A percentile compares a stretch with the other conserved stretches of the same genome.
Evolutionary conservation across 2,329 filamentous ascomycete species (phyloP).

Genomic region (Pseudogymnoascus sp.): DNA sequence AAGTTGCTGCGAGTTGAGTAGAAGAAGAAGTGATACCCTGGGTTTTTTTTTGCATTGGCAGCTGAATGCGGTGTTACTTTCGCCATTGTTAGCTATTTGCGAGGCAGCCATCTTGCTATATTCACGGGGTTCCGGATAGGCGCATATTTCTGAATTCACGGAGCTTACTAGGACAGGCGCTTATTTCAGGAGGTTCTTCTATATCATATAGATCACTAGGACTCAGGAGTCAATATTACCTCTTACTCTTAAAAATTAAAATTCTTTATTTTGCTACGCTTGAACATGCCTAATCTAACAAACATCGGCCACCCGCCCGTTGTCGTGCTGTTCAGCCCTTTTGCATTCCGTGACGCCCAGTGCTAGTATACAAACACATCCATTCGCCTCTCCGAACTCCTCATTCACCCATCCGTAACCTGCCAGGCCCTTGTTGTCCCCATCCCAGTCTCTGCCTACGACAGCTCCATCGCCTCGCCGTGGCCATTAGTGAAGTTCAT

Average conservation of each 20-base stretch:
- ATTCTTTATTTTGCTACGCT: slow-evolving; percentile 1
- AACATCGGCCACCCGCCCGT: slow-evolving; percentile 4
- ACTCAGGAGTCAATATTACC: neutral
- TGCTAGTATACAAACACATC: slow-evolving; percentile 9
- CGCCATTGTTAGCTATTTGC: neutral
- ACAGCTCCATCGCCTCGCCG: slow-evolving; percentile 59
- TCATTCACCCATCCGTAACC: neutral
- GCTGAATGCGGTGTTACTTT: neutral
- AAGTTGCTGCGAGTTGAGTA: slow-evolving; percentile 6
- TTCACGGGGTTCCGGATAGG: neutral
- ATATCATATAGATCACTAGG: neutral
- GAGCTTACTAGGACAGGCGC: neutral
- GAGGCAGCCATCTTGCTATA: neutral
- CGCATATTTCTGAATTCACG: neutral
- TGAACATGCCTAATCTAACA: slow-evolving; percentile 8
- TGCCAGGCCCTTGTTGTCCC: neutral
- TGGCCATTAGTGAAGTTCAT: slow-evolving; percentile 51
- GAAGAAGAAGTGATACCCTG: neutral
- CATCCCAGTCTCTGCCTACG: slow-evolving; percentile 14
- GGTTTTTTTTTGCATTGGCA: neutral
- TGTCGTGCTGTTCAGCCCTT: neutral
- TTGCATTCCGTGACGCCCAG: slow-evolving; percentile 9
- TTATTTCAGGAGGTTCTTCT: neutral
- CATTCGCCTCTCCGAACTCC: slow-evolving; percentile 9
- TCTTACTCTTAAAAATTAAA: neutral